Conservation (phyloP, 768 basidiomycete species). For the Guyanaporus albipodus region DNA sequence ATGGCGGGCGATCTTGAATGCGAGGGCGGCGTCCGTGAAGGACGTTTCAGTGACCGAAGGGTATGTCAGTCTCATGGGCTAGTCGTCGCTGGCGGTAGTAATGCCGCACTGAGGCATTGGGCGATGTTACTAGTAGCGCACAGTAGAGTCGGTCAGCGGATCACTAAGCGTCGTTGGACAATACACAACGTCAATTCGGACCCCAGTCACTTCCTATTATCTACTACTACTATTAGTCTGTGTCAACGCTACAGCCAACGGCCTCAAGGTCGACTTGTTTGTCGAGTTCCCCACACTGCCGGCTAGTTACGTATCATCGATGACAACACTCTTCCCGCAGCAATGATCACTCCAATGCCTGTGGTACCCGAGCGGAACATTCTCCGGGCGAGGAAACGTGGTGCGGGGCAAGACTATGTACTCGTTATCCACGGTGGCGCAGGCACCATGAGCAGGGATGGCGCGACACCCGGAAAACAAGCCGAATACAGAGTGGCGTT, state of each 20-base stretch:
- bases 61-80: conserved; percentile 60
- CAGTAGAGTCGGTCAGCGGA: too few species aligned
- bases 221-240: too few species aligned
- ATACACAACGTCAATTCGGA: too few species aligned
- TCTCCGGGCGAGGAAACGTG: conserved; percentile 7
- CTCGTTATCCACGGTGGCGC: conserved; percentile 82
- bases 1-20: conserved; percentile 83
- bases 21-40: conserved; percentile 47
- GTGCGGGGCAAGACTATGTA: conserved; percentile 26
- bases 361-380: not conserved
- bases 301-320: too few species aligned
- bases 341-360: conserved; percentile 7
- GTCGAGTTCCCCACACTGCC: too few species aligned
- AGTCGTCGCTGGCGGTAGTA: conserved; percentile 1
- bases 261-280: too few species aligned
- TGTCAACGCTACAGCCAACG: too few species aligned
- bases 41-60: conserved; percentile 54
- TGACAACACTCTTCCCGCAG: too few species aligned
- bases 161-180: too few species aligned
- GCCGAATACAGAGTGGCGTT: conserved; percentile 56
- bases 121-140: too few species aligned
- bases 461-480: conserved; percentile 58
- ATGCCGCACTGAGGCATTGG: too few species aligned
- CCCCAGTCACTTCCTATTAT: too few species aligned
- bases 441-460: conserved; percentile 57